phyloP scores from a whole-genome alignment of 257 asterid genomes.

The Salvia miltiorrhiza region DNA sequence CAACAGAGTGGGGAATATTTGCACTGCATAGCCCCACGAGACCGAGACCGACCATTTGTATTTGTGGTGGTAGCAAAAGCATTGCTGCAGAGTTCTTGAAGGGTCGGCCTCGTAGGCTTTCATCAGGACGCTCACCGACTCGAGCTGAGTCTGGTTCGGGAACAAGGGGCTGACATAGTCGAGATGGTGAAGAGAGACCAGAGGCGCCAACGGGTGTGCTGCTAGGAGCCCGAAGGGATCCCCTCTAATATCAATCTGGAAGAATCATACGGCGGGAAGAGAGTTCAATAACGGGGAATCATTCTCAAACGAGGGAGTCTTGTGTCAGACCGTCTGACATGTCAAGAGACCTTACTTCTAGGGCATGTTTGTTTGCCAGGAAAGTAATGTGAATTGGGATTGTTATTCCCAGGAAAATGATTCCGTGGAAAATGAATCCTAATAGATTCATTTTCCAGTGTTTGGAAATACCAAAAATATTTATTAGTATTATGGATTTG shows the following conservation, averaged over 20 bases:
- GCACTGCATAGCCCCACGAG: constrained; percentile 83
- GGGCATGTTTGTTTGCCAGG: no score
- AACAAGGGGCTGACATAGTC: constrained; percentile 57
- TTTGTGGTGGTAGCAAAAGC: constrained; percentile 50
- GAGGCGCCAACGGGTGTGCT: constrained; percentile 84
- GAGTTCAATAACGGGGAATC: neutral
- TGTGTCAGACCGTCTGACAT: neutral
- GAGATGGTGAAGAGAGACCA: constrained; percentile 88
- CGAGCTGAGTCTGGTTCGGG: constrained; percentile 52
- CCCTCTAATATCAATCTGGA: constrained; percentile 77
- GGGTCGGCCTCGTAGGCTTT: constrained; percentile 61
- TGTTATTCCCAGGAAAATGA: no score
- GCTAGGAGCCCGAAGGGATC: constrained; percentile 70
- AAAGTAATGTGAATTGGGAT: no score
- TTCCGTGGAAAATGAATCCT: no score
- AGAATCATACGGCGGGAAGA: neutral
- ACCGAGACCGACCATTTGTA: constrained; percentile 74
- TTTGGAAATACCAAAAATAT: no score
- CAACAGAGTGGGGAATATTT: constrained; percentile 50
- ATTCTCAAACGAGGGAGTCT: neutral
- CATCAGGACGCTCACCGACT: constrained; percentile 47
- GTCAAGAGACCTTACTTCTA: no score
- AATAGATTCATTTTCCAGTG: no score
- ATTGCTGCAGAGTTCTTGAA: constrained; percentile 59
- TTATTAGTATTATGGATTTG: no score